phyloP scores from a whole-genome alignment of 2,329 filamentous ascomycete species.

The Nigrospora oryzae region DNA sequence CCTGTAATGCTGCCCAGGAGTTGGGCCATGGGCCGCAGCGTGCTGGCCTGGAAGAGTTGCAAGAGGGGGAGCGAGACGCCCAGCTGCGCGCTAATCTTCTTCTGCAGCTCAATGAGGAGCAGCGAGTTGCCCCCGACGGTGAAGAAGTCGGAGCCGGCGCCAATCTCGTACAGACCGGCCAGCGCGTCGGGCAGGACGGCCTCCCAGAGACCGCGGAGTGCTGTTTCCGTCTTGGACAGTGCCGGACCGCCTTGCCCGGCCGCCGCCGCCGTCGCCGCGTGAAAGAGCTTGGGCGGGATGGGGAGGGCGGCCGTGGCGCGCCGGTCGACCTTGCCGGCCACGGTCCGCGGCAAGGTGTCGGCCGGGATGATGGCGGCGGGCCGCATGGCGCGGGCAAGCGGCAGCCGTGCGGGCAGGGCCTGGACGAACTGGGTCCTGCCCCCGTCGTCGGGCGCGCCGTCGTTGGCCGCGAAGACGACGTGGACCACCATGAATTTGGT shows the following conservation, averaged over 20 bases:
- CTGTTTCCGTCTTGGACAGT: background rate
- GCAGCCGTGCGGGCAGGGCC: slow-evolving; percentile 6
- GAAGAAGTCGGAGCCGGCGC: slow-evolving; percentile 27
- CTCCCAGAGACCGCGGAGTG: slow-evolving; percentile 1
- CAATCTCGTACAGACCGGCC: background rate
- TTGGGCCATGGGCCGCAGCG: slow-evolving; percentile 28
- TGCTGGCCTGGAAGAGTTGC: slow-evolving; percentile 27
- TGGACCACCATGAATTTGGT: slow-evolving; percentile 9
- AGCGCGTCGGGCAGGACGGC: background rate
- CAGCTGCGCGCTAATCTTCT: slow-evolving; percentile 22
- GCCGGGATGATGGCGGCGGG: slow-evolving; percentile 16
- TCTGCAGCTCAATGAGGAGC: slow-evolving; percentile 27
- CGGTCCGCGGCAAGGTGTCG: slow-evolving; percentile 15
- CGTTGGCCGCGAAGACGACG: slow-evolving; percentile 6
- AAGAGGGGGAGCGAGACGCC: slow-evolving; percentile 19
- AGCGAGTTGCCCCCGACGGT: slow-evolving; percentile 30
- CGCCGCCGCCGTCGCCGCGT: too few relatives aligned
- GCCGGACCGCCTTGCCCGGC: background rate
- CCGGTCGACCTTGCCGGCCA: slow-evolving; percentile 22
- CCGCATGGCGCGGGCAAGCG: slow-evolving; percentile 23
- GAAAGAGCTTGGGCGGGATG: slow-evolving; percentile 7
- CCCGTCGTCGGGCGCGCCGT: too few relatives aligned
- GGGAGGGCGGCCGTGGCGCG: slow-evolving; percentile 12
- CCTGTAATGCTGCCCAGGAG: slow-evolving; percentile 11
- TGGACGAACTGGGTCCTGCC: slow-evolving; percentile 3